Evolutionary conservation across 2,329 filamentous ascomycete species (phyloP), one percentile per base, ranked within the genome.

Genomic region (Trichoderma breve): DNA sequence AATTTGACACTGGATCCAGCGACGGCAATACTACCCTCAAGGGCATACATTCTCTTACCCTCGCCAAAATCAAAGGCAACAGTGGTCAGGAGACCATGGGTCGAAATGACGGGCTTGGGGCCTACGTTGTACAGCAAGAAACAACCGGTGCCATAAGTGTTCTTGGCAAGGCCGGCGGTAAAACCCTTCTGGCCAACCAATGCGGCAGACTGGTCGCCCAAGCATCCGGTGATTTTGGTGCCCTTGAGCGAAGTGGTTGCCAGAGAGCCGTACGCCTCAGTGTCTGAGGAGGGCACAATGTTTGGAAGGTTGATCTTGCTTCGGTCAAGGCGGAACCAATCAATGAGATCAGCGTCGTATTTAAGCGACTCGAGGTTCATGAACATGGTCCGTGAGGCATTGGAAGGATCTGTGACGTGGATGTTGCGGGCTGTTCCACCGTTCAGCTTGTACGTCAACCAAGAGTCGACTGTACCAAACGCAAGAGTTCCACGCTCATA

Each of bases 381-480:
- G 81, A 96, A 94, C 93, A 95, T 94, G 57, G 93, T 95, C 75
- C 93, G 86, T 3, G 91, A 93, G n/a, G 93, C 93, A 79, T 96
- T 96, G 72, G 92, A 92, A 6, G 91, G 88, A 77, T 96, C 93
- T 1, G 93, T 94, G 72, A 95, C 92, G 78, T 91, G 89, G 68
- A 93, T 80, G 71, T 91, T 88, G 70, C 86, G 88, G 72, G 87
- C 86, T 51, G 84, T 86, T 21, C 91, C 91, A 72, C 92, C 93
- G 76, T 95, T 92, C 64, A 95, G 86, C 80, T 93, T 92, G 83
- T 92, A 95, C 34, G 93, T 84, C 73, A 96, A 83, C 93, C 93
- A 96, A 2, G 91, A 87, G 79, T 96, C 93, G 66, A 95, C 90
- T 24, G 93, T 95, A 72, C 93, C 93, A 77, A 95, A 95, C 3